Conservation (phyloP, 2,329 filamentous ascomycete genomes). For the Aspergillus vadensis region DNA sequence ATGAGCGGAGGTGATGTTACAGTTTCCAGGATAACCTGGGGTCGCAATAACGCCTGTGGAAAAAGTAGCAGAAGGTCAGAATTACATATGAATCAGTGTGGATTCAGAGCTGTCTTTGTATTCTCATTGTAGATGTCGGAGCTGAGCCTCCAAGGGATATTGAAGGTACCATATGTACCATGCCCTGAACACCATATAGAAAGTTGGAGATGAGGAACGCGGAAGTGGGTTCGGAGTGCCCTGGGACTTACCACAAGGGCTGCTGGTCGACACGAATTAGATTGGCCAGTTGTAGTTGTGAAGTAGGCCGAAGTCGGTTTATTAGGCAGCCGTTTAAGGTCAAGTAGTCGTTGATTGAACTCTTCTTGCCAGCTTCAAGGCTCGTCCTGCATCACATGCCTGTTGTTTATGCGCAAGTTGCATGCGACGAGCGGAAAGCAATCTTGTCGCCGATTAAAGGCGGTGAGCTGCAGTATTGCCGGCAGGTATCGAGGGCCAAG, state of each 20-base stretch:
- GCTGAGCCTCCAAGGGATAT: background rate
- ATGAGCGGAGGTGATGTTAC: background rate
- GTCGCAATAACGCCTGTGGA: background rate
- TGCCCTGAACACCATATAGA: background rate
- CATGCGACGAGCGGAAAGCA: background rate
- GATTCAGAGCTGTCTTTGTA: background rate
- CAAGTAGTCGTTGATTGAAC: background rate
- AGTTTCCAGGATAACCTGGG: background rate
- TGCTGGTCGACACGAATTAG: background rate
- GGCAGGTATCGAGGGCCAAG: constrained; percentile 11
- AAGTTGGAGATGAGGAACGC: background rate
- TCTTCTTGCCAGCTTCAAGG: background rate
- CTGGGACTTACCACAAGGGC: background rate
- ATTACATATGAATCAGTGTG: background rate
- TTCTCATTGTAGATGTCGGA: background rate
- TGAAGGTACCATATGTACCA: background rate
- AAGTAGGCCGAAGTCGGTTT: background rate
- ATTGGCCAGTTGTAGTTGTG: background rate
- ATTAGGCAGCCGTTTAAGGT: no score
- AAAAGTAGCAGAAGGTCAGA: background rate
- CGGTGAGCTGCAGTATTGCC: constrained; percentile 13
- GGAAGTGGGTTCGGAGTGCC: background rate
- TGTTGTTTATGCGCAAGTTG: background rate
- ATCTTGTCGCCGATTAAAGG: background rate
- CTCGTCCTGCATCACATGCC: background rate